Conservation (phyloP, 805 yeast species). For the Sungouiella thailandica region DNA sequence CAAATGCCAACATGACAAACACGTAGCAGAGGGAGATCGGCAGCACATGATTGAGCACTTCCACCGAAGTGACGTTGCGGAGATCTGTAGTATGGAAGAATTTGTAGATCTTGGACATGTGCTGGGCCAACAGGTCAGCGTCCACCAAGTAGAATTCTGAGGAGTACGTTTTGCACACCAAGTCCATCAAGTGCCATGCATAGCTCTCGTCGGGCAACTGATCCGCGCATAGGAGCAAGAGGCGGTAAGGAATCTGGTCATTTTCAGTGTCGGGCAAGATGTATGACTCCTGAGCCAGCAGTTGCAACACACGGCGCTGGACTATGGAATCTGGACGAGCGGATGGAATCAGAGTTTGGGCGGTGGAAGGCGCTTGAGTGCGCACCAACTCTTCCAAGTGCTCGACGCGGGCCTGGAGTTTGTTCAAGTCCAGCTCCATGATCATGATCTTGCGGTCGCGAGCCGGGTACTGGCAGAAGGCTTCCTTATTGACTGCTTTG, state of each 20-base stretch:
- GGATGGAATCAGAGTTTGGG: conserved; percentile 1
- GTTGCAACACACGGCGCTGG: conserved; percentile 3
- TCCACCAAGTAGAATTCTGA: conserved; percentile 34
- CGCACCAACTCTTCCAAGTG: conserved; percentile 21
- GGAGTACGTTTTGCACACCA: conserved; percentile 26
- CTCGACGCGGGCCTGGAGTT: conserved; percentile 27
- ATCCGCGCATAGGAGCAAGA: conserved; percentile 16
- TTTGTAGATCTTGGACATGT: conserved; percentile 14
- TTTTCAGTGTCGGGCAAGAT: conserved; percentile 24
- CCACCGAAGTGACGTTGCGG: not conserved
- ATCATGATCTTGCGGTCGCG: conserved; percentile 38
- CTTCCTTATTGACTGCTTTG: conserved; percentile 25
- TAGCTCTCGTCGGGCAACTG: conserved; percentile 22
- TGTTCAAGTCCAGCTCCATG: conserved; percentile 38
- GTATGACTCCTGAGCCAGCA: conserved; percentile 17
- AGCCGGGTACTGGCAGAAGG: conserved; percentile 31
- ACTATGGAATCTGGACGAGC: conserved; percentile 4
- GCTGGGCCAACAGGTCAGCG: conserved; percentile 12
- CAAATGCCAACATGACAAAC: conserved; percentile 32
- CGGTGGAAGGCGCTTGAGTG: conserved; percentile 6
- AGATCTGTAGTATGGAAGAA: conserved; percentile 1
- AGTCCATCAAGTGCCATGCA: conserved; percentile 19
- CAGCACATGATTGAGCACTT: not conserved
- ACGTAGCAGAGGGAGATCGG: conserved; percentile 19
- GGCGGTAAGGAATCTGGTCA: conserved; percentile 20